These are phyloP conservation scores for Cyberlindnera veronae DNA, from an alignment of 805 yeast genomes.

Conservation along the genomic window DNA sequence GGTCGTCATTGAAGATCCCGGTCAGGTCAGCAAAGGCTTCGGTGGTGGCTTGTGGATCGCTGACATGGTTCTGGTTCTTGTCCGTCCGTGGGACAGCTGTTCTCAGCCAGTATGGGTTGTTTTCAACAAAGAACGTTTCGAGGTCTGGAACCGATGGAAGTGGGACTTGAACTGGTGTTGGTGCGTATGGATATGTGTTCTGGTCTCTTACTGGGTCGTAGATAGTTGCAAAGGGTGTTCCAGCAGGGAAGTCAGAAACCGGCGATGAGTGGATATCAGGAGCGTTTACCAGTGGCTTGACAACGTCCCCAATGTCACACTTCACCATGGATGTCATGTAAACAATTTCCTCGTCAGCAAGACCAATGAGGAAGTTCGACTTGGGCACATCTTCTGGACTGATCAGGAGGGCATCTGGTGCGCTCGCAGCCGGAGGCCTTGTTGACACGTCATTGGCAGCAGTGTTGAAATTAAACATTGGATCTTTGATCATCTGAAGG, in stretches of 20 bases:
- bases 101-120: not conserved
- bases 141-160: not conserved
- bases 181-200: not conserved
- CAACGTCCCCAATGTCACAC: no score
- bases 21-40: constrained; percentile 6
- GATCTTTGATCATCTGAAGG: constrained; percentile 12
- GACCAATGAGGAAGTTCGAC: no score
- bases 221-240: not conserved
- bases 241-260: not conserved
- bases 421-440: not conserved
- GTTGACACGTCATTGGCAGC: not conserved
- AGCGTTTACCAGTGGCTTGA: no score
- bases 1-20: constrained; percentile 4
- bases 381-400: not conserved
- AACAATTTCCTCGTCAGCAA: no score
- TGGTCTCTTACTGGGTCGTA: constrained; percentile 2
- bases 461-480: constrained; percentile 17
- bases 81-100: not conserved
- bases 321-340: no score
- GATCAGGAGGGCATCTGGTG: not conserved
- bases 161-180: not conserved
- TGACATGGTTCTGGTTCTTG: not conserved
- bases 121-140: not conserved
- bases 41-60: not conserved
- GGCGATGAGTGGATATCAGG: no score